phyloP scores from a whole-genome alignment of 352 stramenopile genomes.

The Thalassiosira sp. region DNA sequence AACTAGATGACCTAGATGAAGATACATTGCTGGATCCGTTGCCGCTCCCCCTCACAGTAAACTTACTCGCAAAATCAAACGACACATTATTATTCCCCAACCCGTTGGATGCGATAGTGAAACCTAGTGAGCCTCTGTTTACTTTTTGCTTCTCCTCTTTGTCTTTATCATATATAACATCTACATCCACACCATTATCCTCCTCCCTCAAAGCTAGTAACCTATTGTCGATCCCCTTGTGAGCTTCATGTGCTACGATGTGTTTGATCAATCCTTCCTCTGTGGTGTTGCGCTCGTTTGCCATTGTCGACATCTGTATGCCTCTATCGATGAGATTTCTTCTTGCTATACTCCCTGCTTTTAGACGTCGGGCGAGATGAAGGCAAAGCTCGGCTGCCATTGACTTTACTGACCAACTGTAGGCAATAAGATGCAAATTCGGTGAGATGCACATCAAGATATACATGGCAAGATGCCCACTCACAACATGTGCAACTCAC shows the following conservation, averaged over 20 bases:
- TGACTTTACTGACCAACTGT: conserved; percentile 34
- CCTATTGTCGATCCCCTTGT: conserved; percentile 23
- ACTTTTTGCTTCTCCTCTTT: background rate
- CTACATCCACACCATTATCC: conserved; percentile 16
- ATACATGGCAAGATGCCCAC: no score
- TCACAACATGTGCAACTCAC: no score
- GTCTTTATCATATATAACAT: conserved; percentile 4
- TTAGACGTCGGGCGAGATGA: conserved; percentile 33
- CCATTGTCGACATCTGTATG: conserved; percentile 29
- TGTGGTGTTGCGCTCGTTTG: conserved; percentile 5
- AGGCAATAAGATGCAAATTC: conserved; percentile 22
- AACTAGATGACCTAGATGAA: background rate
- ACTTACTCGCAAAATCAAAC: conserved; percentile 28
- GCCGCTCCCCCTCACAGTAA: conserved; percentile 5
- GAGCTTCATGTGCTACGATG: conserved; percentile 39
- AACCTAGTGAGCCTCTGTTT: background rate
- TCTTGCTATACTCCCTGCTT: conserved; percentile 17
- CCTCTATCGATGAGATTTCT: conserved; percentile 29
- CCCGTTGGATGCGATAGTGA: background rate
- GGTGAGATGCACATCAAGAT: no score
- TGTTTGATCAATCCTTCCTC: conserved; percentile 40
- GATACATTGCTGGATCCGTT: background rate
- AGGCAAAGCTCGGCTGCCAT: conserved; percentile 45
- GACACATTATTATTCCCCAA: background rate
- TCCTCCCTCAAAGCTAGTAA: conserved; percentile 24